Evolutionary conservation across 495 filamentous ascomycete species (phyloP).

Genomic region (Aspergillus steynii): DNA sequence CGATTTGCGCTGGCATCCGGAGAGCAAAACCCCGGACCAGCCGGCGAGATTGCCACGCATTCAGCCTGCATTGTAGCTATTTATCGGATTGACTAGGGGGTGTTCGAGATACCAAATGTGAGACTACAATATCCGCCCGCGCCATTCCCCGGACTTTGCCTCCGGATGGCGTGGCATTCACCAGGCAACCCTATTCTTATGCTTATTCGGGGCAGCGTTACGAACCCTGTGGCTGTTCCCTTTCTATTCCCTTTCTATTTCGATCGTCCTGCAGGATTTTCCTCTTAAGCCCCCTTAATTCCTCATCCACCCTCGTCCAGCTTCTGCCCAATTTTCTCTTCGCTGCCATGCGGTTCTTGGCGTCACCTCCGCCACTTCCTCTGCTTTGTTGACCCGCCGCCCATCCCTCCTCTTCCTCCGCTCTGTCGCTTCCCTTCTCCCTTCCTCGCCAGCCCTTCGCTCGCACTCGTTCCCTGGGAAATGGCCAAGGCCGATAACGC

Average conservation of each 20-base stretch:
- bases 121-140: conserved; percentile 14
- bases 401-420: conserved; percentile 6
- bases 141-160: conserved; percentile 1
- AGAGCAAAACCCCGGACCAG: not conserved
- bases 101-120: conserved; percentile 37
- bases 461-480: conserved; percentile 10
- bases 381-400: conserved; percentile 12
- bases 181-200: conserved; percentile 22
- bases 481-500: conserved; percentile 27
- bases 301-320: not conserved
- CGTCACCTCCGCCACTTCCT: conserved; percentile 15
- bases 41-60: not conserved
- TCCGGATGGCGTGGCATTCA: conserved; percentile 4
- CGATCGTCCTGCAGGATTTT: not conserved
- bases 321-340: not conserved
- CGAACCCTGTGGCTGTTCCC: not conserved
- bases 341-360: conserved; percentile 4
- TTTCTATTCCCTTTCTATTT: conserved; percentile 2
- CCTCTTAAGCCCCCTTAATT: not conserved
- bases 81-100: not conserved
- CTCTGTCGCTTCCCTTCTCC: conserved; percentile 2
- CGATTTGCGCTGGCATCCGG: conserved; percentile 21
- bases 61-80: conserved; percentile 21
- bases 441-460: not conserved
- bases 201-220: conserved; percentile 2